phyloP scores from a whole-genome alignment of 805 yeast species.

The Saccharomyces eubayanus region DNA sequence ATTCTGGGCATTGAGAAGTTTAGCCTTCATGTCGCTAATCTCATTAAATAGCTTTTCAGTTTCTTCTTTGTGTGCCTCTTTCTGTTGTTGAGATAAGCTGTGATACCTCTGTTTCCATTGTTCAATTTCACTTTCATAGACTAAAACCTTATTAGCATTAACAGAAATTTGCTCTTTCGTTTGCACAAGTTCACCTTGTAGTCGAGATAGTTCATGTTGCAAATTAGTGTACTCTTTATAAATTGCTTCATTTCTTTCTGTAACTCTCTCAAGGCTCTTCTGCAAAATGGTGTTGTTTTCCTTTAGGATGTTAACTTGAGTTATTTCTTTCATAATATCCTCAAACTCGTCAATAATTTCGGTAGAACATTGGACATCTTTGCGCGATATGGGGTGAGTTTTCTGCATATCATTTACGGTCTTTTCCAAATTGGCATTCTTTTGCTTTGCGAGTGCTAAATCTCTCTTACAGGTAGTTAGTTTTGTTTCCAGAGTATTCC shows the following conservation, averaged over 20 bases:
- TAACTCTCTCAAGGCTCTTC: background rate
- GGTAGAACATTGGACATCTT: background rate
- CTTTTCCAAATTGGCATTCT: background rate
- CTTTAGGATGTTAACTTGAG: conserved; percentile 3
- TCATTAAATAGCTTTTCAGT: conserved; percentile 17
- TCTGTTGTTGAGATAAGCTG: conserved; percentile 16
- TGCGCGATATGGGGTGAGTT: background rate
- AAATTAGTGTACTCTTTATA: background rate
- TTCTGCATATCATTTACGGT: background rate
- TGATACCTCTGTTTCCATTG: conserved; percentile 16
- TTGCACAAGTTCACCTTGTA: background rate
- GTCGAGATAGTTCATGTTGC: background rate
- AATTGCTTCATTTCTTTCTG: background rate
- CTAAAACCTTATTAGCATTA: conserved; percentile 14
- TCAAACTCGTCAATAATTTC: background rate
- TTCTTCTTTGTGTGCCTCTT: conserved; percentile 11
- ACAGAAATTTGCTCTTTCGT: conserved; percentile 9
- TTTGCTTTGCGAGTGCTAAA: background rate
- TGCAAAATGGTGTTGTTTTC: conserved; percentile 1
- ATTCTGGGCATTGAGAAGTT: conserved; percentile 14
- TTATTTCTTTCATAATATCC: background rate
- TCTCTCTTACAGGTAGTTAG: background rate
- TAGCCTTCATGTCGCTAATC: conserved; percentile 14
- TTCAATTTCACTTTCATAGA: conserved; percentile 12
- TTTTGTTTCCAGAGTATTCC: conserved; percentile 2